Percentiles rank a stretch among this genome's conserved stretches.
Conservation (phyloP, 495 filamentous ascomycete genomes). For the Tuber brumale region DNA sequence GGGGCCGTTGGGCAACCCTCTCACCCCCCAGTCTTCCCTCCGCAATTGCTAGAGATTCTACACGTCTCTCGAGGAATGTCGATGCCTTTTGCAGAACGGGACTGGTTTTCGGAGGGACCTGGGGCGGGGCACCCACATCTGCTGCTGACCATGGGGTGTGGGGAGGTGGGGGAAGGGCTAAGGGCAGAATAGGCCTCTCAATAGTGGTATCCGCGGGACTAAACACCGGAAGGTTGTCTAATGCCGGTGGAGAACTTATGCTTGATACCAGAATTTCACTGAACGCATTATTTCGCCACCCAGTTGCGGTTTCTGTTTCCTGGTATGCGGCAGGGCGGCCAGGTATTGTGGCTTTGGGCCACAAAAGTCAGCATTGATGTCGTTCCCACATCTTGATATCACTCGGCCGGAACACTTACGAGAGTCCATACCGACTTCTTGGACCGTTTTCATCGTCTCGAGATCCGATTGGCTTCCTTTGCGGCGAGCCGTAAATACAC, state of each 20-base stretch:
- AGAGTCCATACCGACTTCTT: conserved; percentile 63
- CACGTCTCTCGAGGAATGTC: conserved; percentile 12
- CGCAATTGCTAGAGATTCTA: background rate
- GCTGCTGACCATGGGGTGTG: conserved; percentile 20
- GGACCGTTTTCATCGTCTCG: conserved; percentile 61
- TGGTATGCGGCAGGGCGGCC: conserved; percentile 61
- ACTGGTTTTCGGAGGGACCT: conserved; percentile 32
- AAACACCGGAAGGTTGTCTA: conserved; percentile 4
- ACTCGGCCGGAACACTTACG: conserved; percentile 50
- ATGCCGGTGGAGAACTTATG: conserved; percentile 10
- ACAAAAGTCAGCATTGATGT: conserved; percentile 40
- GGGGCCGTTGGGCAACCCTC: conserved; percentile 18
- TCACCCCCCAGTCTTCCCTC: conserved; percentile 10
- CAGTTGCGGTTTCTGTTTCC: conserved; percentile 49
- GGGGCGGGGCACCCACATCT: conserved; percentile 21
- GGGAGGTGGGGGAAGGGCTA: conserved; percentile 22
- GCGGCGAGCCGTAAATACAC: conserved; percentile 44
- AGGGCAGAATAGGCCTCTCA: conserved; percentile 29
- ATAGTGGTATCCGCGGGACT: conserved; percentile 35
- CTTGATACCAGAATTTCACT: conserved; percentile 41
- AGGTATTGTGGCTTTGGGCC: conserved; percentile 60
- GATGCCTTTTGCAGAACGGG: conserved; percentile 17
- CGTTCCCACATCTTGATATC: background rate
- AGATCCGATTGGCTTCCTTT: conserved; percentile 61
- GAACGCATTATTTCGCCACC: conserved; percentile 48